Evolutionary conservation across 75 land plant species (phyloP).

Genomic region (Pseudotsuga menziesii): DNA sequence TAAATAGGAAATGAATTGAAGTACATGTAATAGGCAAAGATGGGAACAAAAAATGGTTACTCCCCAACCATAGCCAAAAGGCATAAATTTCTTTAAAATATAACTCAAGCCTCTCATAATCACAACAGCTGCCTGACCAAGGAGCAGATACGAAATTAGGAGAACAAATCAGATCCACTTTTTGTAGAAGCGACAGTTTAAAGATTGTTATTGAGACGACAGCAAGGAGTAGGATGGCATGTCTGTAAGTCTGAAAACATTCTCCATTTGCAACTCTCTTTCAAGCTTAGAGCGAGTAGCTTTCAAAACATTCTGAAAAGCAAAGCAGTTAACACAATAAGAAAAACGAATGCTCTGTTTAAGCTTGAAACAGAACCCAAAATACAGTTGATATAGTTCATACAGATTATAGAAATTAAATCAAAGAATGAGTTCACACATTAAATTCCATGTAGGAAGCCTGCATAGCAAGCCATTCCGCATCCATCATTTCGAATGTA

Average conservation of each 20-base stretch:
- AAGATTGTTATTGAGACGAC: constrained; percentile 5
- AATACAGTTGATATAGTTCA: background rate
- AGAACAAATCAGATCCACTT: too few species aligned
- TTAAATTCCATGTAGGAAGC: constrained; percentile 99
- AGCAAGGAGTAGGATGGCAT: constrained; percentile 25
- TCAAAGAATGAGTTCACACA: constrained; percentile 29
- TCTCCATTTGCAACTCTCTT: constrained; percentile 74
- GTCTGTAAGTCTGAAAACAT: constrained; percentile 70
- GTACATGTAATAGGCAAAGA: too few species aligned
- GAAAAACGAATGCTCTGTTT: too few species aligned
- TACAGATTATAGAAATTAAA: background rate
- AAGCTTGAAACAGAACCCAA: too few species aligned
- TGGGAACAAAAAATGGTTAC: too few species aligned
- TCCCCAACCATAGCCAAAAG: too few species aligned
- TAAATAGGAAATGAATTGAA: too few species aligned
- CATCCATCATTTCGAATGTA: constrained; percentile 90
- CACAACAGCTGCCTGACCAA: too few species aligned
- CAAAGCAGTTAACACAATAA: background rate
- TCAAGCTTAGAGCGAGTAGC: constrained; percentile 86
- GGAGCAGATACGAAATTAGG: too few species aligned
- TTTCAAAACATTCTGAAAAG: constrained; percentile 74
- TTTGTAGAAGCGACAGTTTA: too few species aligned
- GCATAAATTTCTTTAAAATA: too few species aligned
- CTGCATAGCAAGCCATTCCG: constrained; percentile 85
- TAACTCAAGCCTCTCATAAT: too few species aligned